Conservation (phyloP, 495 filamentous ascomycete species). For the Hypoxylon rickii region DNA sequence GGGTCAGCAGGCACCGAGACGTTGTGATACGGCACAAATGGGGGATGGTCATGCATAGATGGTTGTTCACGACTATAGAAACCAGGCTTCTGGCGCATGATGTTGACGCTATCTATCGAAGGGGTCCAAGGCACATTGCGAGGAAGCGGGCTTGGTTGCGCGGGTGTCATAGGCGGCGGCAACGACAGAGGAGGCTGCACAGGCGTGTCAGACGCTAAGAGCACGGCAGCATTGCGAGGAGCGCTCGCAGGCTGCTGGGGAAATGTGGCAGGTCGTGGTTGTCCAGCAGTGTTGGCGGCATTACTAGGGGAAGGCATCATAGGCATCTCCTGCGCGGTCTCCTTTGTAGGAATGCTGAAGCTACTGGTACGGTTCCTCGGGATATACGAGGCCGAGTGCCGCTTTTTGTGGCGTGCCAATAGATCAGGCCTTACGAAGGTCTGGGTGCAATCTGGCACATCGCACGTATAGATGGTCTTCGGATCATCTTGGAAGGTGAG, state of each 20-base stretch:
- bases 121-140: slow-evolving; percentile 38
- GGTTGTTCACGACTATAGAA: slow-evolving; percentile 46
- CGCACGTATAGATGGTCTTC: slow-evolving; percentile 93
- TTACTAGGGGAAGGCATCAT: slow-evolving; percentile 36
- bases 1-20: slow-evolving; percentile 43
- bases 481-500: slow-evolving; percentile 77
- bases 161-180: slow-evolving; percentile 32
- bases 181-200: slow-evolving; percentile 30
- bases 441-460: slow-evolving; percentile 84
- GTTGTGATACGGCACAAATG: slow-evolving; percentile 42
- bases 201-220: slow-evolving; percentile 49
- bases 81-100: slow-evolving; percentile 50
- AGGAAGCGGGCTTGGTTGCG: slow-evolving; percentile 30
- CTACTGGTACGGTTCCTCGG: slow-evolving; percentile 87
- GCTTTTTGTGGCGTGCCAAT: slow-evolving; percentile 85
- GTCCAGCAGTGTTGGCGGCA: slow-evolving; percentile 35
- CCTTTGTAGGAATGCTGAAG: slow-evolving; percentile 57
- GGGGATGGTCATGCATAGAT: slow-evolving; percentile 40
- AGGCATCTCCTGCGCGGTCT: slow-evolving; percentile 37
- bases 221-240: slow-evolving; percentile 53
- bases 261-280: slow-evolving; percentile 41
- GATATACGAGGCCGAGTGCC: slow-evolving; percentile 88
- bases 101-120: slow-evolving; percentile 46
- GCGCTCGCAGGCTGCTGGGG: slow-evolving; percentile 42
- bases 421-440: slow-evolving; percentile 94